phyloP scores from a whole-genome alignment of 208 protist genomes.

The Naegleria lovaniensis region DNA sequence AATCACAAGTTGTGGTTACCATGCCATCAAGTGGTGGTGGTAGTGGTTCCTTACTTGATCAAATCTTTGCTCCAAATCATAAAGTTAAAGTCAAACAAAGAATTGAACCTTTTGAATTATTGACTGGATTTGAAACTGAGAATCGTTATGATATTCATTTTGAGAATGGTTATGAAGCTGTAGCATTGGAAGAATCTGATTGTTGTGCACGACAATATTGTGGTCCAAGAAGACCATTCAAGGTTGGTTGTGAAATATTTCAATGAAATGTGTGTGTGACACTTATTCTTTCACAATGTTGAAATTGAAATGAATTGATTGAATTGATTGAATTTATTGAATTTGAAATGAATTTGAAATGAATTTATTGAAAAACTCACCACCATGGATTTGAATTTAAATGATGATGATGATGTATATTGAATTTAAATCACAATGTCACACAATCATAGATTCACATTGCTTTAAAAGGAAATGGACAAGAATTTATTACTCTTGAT shows the following conservation, averaged over 20 bases:
- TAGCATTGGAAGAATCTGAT: constrained; percentile 6
- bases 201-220: neutral
- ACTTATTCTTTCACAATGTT: no score
- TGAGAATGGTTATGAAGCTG: neutral
- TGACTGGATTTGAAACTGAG: constrained; percentile 27
- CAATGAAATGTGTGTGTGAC: no score
- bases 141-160: constrained; percentile 1
- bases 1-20: no score
- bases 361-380: no score
- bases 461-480: neutral
- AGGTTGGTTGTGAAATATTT: no score
- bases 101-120: constrained; percentile 9
- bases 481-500: neutral
- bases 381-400: no score
- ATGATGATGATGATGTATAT: no score
- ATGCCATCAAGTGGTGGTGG: no score
- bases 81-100: neutral
- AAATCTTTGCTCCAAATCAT: neutral
- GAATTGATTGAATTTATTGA: no score
- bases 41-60: neutral
- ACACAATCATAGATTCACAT: neutral
- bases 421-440: no score
- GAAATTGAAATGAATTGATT: no score
- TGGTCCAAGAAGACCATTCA: neutral
- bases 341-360: no score